Conservation (phyloP, 2,329 filamentous ascomycete species). For the Orbilia brochopaga region DNA sequence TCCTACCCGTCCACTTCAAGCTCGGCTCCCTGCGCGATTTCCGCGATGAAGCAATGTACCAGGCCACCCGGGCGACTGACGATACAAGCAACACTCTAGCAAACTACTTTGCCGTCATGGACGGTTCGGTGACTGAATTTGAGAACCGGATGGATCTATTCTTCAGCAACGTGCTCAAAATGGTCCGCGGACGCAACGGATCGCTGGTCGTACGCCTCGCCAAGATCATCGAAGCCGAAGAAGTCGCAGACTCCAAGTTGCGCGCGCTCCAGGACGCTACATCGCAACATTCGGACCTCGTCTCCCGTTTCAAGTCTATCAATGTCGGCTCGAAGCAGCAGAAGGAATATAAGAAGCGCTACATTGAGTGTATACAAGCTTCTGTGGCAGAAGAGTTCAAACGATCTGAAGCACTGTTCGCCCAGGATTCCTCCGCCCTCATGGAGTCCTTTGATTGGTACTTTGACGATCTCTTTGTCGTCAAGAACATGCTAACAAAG, state of each 20-base stretch:
- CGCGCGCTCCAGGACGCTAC: slow-evolving; percentile 91
- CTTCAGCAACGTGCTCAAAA: slow-evolving; percentile 84
- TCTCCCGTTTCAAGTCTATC: slow-evolving; percentile 83
- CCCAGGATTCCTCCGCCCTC: slow-evolving; percentile 79
- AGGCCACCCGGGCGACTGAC: slow-evolving; percentile 81
- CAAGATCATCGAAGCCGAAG: slow-evolving; percentile 90
- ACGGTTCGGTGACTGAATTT: slow-evolving; percentile 90
- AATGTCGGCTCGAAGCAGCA: slow-evolving; percentile 89
- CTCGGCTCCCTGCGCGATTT: slow-evolving; percentile 91
- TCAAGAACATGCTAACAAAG: slow-evolving; percentile 87
- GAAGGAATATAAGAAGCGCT: slow-evolving; percentile 96
- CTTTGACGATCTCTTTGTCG: slow-evolving; percentile 95
- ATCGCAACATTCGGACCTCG: slow-evolving; percentile 90
- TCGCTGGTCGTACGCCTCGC: slow-evolving; percentile 89
- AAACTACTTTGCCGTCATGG: slow-evolving; percentile 85
- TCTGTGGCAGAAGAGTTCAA: slow-evolving; percentile 77
- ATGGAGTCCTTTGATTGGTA: slow-evolving; percentile 93
- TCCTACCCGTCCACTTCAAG: slow-evolving; percentile 88
- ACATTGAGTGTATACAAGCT: slow-evolving; percentile 77
- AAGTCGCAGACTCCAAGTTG: slow-evolving; percentile 92
- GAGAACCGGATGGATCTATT: slow-evolving; percentile 90
- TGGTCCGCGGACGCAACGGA: slow-evolving; percentile 85
- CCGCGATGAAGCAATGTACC: slow-evolving; percentile 92
- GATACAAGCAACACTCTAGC: slow-evolving; percentile 81
- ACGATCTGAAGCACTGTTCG: slow-evolving; percentile 73